Percentiles rank a stretch among this genome's conserved stretches.
Conservation (phyloP, 2,329 filamentous ascomycete species). For the Orbilia blumenaviensis region DNA sequence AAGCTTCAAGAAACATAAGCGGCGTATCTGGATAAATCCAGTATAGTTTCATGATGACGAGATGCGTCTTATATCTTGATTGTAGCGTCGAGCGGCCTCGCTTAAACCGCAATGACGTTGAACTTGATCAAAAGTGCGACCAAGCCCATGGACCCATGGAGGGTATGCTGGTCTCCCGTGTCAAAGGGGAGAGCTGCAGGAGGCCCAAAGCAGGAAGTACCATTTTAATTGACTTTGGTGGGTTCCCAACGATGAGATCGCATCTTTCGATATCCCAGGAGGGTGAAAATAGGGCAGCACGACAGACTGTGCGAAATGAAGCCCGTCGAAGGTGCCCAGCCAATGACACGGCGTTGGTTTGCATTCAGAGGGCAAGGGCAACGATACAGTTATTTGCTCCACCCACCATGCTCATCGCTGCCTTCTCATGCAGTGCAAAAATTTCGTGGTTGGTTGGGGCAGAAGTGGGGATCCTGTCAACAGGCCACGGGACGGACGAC, state of each 20-base stretch:
- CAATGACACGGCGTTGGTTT: constrained; percentile 25
- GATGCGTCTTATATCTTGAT: not conserved
- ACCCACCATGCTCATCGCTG: constrained; percentile 36
- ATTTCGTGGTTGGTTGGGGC: constrained; percentile 36
- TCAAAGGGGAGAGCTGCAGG: constrained; percentile 13
- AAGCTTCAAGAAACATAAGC: constrained; percentile 15
- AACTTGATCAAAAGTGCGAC: not conserved
- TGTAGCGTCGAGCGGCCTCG: constrained; percentile 13
- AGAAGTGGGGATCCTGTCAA: constrained; percentile 16
- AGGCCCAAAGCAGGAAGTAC: not conserved
- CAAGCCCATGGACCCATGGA: constrained; percentile 33
- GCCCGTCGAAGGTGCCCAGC: not conserved
- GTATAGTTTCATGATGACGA: constrained; percentile 6
- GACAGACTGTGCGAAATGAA: constrained; percentile 16
- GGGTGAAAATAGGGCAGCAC: not conserved
- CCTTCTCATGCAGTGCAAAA: constrained; percentile 23
- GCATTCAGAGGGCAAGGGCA: constrained; percentile 41
- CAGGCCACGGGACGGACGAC: constrained; percentile 7
- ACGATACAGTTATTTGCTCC: not conserved
- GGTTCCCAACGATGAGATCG: constrained; percentile 14
- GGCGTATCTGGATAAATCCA: constrained; percentile 25
- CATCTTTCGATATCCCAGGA: not conserved
- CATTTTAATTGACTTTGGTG: constrained; percentile 5
- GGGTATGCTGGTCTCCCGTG: constrained; percentile 25
- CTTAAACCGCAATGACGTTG: constrained; percentile 43